phyloP scores from a whole-genome alignment of 257 asterid genomes.

The Solanum etuberosum region DNA sequence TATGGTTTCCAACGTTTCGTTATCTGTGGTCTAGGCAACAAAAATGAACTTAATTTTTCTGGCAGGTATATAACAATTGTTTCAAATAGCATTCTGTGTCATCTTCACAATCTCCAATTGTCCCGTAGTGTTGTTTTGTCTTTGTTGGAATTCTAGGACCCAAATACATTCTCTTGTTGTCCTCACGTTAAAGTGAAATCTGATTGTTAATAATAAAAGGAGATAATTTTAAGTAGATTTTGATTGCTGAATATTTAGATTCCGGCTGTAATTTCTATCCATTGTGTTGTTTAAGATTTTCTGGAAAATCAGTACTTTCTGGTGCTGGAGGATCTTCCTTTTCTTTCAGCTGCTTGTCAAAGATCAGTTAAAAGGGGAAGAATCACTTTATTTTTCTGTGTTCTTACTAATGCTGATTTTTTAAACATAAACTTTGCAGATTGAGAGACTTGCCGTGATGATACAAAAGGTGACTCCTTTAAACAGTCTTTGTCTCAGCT shows the following conservation, averaged over 20 bases:
- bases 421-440: constrained; percentile 38
- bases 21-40: background rate
- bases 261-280: background rate
- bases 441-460: constrained; percentile 61
- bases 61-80: background rate
- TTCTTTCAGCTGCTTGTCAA: background rate
- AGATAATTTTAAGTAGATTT: background rate
- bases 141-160: background rate
- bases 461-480: constrained; percentile 53
- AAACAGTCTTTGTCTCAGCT: background rate
- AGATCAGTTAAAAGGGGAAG: background rate
- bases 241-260: background rate
- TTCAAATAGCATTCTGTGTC: background rate
- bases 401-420: constrained; percentile 1
- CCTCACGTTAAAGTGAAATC: background rate
- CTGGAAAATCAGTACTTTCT: background rate
- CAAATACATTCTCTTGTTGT: background rate
- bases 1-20: background rate
- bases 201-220: background rate
- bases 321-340: background rate
- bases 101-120: background rate
- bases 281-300: background rate
- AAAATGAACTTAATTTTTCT: background rate
- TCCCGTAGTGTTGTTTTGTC: background rate
- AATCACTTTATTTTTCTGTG: background rate